Evolutionary conservation across 2,329 filamentous ascomycete genomes (phyloP).

Genomic region (Colletotrichum sp.): DNA sequence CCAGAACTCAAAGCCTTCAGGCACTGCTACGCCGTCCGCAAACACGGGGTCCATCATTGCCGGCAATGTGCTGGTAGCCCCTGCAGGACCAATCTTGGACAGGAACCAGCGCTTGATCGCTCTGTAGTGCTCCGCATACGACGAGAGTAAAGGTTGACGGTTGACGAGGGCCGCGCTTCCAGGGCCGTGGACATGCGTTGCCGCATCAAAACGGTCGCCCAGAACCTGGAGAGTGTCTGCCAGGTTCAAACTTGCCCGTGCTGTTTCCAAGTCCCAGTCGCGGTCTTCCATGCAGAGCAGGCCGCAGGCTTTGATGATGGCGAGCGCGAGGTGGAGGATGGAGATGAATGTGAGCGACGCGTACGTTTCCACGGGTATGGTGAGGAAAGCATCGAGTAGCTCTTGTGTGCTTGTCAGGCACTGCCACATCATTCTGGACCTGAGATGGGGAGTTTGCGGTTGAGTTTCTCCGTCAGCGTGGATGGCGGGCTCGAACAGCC

Average conservation of each 20-base stretch:
- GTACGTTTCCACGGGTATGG: neutral
- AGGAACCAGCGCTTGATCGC: neutral
- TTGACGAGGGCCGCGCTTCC: neutral
- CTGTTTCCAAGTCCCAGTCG: neutral
- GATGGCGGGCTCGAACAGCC: neutral
- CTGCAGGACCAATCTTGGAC: neutral
- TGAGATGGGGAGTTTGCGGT: no score
- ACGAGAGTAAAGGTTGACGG: neutral
- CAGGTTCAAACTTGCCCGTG: rapidly evolving
- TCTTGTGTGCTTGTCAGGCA: neutral
- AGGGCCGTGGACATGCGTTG: no score
- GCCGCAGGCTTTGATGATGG: neutral
- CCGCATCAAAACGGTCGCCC: neutral
- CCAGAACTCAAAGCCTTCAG: neutral
- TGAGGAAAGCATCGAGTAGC: neutral
- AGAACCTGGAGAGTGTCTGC: neutral
- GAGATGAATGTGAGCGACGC: neutral
- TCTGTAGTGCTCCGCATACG: neutral
- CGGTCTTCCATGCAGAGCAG: neutral
- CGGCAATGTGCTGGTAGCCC: neutral
- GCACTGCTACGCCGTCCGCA: neutral
- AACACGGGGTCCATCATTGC: neutral
- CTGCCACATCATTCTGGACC: neutral
- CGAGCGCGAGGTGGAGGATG: neutral
- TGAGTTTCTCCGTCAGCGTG: neutral